Evolutionary conservation across 441 rosid species (phyloP).

Genomic region (Dalechampia spathulata): DNA sequence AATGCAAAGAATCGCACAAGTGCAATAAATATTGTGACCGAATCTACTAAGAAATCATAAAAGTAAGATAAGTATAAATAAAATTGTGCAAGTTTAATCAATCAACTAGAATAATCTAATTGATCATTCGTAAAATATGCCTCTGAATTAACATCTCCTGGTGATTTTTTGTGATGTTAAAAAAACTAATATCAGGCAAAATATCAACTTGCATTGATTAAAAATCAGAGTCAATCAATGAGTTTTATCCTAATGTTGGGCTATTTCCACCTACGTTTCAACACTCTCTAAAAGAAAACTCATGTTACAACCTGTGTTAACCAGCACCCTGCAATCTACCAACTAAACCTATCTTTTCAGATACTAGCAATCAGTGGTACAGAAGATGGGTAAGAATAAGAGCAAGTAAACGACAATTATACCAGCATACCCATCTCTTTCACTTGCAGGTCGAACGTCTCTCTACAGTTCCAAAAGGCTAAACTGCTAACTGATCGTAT

Average conservation of each 20-base stretch:
- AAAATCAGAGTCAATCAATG: not conserved
- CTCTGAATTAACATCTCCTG: no score
- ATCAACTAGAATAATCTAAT: no score
- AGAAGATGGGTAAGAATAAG: not conserved
- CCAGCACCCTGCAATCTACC: not conserved
- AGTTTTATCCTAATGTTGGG: not conserved
- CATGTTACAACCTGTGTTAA: not conserved
- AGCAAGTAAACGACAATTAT: not conserved
- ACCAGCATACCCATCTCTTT: not conserved
- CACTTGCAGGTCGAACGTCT: not conserved
- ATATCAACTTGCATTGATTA: not conserved
- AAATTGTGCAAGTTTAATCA: no score
- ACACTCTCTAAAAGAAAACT: not conserved
- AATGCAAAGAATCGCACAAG: no score
- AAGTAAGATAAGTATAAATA: no score
- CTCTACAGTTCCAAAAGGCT: conserved; percentile 8
- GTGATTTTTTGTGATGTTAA: no score
- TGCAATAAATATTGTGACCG: no score
- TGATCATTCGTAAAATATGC: no score
- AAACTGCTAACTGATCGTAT: conserved; percentile 8
- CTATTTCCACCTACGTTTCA: not conserved
- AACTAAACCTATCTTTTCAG: not conserved
- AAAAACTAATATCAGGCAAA: no score
- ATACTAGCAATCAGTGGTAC: not conserved
- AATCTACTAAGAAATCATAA: no score